These are phyloP conservation scores for Phalaenopsis equestris DNA, from an alignment of 106 monocot genomes.

Conservation along the genomic window DNA sequence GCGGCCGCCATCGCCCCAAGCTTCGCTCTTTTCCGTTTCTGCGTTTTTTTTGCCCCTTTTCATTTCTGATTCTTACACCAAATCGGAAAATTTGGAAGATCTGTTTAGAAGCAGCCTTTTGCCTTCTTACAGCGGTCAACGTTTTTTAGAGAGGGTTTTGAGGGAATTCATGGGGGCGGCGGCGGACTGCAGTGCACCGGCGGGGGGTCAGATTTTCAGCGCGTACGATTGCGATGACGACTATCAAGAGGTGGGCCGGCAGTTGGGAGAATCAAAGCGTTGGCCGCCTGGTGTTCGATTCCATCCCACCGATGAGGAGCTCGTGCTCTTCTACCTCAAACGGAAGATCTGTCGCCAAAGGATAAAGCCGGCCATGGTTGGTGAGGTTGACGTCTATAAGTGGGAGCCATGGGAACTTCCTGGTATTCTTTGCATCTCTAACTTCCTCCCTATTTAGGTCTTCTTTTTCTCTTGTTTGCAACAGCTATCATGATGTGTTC, in stretches of 20 bases:
- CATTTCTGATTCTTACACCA: background rate
- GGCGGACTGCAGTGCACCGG: background rate
- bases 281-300: constrained; percentile 91
- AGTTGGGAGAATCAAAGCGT: background rate
- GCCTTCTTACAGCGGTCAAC: constrained; percentile 6
- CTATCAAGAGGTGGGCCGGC: background rate
- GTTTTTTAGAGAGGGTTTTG: background rate
- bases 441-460: background rate
- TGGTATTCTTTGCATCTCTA: constrained; percentile 21
- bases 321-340: constrained; percentile 90
- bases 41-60: background rate
- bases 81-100: background rate
- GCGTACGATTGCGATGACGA: background rate
- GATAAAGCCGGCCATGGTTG: constrained; percentile 38
- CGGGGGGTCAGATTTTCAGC: background rate
- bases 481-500: background rate
- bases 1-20: background rate
- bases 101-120: background rate
- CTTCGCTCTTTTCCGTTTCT: background rate
- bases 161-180: constrained; percentile 3
- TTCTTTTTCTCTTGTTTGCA: background rate
- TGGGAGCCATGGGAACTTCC: constrained; percentile 86
- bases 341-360: constrained; percentile 66
- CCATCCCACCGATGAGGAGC: constrained; percentile 97
- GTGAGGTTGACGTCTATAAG: constrained; percentile 88